phyloP scores from a whole-genome alignment of 164 flowering plant genomes.

The Akebia trifoliata region DNA sequence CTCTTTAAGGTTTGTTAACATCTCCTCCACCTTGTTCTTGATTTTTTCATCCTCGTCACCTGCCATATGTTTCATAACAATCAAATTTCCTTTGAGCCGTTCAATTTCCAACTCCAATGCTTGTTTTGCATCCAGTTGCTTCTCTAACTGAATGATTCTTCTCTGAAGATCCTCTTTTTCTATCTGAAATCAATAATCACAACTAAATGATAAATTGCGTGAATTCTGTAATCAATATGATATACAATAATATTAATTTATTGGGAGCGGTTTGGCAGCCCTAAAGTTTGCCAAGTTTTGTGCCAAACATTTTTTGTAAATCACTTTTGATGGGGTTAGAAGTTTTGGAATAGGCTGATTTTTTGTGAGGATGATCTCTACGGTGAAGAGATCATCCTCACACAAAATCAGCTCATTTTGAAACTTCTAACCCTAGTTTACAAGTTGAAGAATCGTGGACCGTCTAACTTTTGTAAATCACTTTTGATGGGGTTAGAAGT shows the following conservation, averaged over 20 bases:
- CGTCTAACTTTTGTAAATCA: too few species aligned
- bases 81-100: conserved; percentile 52
- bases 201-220: background rate
- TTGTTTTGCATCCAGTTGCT: conserved; percentile 67
- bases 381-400: too few species aligned
- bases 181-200: conserved; percentile 36
- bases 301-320: too few species aligned
- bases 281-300: too few species aligned
- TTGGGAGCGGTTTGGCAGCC: too few species aligned
- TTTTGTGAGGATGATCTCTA: too few species aligned
- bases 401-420: too few species aligned
- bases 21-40: conserved; percentile 32
- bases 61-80: conserved; percentile 59
- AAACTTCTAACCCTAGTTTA: too few species aligned
- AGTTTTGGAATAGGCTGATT: too few species aligned
- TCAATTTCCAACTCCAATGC: conserved; percentile 69
- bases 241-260: background rate
- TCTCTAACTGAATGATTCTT: conserved; percentile 47
- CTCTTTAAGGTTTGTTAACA: conserved; percentile 35
- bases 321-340: too few species aligned
- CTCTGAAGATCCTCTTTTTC: conserved; percentile 51
- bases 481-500: too few species aligned
- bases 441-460: too few species aligned
- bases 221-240: background rate
- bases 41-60: conserved; percentile 45